Evolutionary conservation across 2,329 filamentous ascomycete species (phyloP).

Genomic region (Stagonosporopsis cucurbitacearum): DNA sequence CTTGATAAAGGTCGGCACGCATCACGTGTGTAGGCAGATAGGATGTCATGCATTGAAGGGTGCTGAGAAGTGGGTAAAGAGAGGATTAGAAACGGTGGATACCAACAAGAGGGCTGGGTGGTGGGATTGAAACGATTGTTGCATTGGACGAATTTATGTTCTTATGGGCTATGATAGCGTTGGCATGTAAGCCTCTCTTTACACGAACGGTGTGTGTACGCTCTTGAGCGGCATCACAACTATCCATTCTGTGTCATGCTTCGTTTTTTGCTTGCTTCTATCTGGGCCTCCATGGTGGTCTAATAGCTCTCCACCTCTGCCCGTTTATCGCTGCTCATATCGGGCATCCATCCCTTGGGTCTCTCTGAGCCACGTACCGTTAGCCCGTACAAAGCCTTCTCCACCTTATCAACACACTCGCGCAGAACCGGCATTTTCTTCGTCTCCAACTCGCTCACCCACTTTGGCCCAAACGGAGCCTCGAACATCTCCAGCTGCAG

Average conservation of each 20-base stretch:
- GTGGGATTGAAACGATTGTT: constrained; percentile 5
- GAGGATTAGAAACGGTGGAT: constrained; percentile 3
- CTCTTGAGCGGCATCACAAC: constrained; percentile 1
- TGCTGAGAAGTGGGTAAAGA: background rate
- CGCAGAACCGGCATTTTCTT: constrained; percentile 89
- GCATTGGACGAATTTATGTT: constrained; percentile 31
- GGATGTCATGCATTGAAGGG: background rate
- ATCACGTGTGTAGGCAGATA: background rate
- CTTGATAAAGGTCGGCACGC: background rate
- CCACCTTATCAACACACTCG: constrained; percentile 90
- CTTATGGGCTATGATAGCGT: constrained; percentile 45
- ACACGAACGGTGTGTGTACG: constrained; percentile 25
- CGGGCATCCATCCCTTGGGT: constrained; percentile 90
- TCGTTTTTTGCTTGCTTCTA: background rate
- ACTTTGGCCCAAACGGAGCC: constrained; percentile 59
- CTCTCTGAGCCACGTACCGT: constrained; percentile 86
- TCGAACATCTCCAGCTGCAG: constrained; percentile 77
- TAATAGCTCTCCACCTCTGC: constrained; percentile 52
- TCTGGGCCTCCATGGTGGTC: background rate
- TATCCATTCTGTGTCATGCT: background rate
- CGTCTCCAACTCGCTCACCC: constrained; percentile 66
- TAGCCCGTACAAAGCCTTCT: constrained; percentile 86
- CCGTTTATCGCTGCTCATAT: constrained; percentile 60
- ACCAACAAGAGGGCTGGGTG: constrained; percentile 11
- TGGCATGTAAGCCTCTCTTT: constrained; percentile 33